Evolutionary conservation across 2,329 filamentous ascomycete species (phyloP), one percentile per base, ranked within the genome.

Genomic region (Ceratocystis smalleyi): DNA sequence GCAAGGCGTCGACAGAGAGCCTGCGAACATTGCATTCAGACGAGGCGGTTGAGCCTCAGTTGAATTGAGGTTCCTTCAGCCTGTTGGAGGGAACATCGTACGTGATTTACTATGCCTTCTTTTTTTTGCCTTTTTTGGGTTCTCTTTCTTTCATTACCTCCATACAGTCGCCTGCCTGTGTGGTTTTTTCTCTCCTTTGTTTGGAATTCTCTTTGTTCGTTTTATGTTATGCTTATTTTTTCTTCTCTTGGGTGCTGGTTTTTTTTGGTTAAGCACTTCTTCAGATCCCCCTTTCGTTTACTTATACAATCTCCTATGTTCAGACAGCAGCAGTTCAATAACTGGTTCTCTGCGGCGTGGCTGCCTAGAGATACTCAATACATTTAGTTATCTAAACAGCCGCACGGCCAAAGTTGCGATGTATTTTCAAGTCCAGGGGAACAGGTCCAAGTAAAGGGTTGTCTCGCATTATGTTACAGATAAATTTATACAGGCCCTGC

Each of bases 1-100:
- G 80, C 68, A 80, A 86, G 22, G 80, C 81, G 1, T 80, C 83
- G 3, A 87, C 83, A 19, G 85, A 85, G 0, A 89, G 86, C 74
- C 89, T 87, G 80, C 74, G 86, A 62, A 89, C 87, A 0, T 73
- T 90, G 22, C 75, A 77, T 43, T 82, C 81, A 8, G 70, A 72
- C 4, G 67, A 70, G 22, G 73, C 74, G 3, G 40, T 64, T 19
- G 43, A 47, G 60, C 43, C 60, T 19, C 10, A 43, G 49, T 32
- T 43, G 51, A 45, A 17, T 57, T 64, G 35, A 65, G 55, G 17
- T 40, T 5, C 35, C 27, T 27, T 27, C 22, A 22, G 24, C 47
- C 47, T 51, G 19, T 27, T 27, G 47, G 47, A 51, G 19, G 17
- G 19, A 51, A 27, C 17, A 51, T 15, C 12, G 8, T 51, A 51